Evolutionary conservation across 805 yeast genomes (phyloP).

Genomic region (Suhomyces sp.): DNA sequence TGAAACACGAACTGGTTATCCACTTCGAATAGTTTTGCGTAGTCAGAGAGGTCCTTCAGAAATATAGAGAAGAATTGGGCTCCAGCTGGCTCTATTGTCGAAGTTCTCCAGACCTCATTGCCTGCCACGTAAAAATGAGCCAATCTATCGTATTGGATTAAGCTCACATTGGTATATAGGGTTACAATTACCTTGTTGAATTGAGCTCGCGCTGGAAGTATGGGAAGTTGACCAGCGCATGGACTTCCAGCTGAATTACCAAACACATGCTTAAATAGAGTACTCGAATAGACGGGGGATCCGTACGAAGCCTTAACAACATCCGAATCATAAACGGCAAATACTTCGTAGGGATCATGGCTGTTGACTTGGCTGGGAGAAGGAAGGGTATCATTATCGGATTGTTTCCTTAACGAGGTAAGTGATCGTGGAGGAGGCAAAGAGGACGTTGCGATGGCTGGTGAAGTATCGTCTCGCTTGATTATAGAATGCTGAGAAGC

Average conservation of each 20-base stretch:
- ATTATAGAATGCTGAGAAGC: neutral
- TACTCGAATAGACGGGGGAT: conserved; percentile 37
- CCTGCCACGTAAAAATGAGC: conserved; percentile 64
- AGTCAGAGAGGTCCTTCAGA: conserved; percentile 64
- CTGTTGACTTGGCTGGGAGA: neutral
- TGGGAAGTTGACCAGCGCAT: conserved; percentile 31
- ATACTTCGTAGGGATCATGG: conserved; percentile 9
- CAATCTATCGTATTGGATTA: conserved; percentile 64
- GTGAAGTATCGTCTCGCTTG: neutral
- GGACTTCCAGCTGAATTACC: conserved; percentile 66
- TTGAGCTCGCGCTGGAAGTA: conserved; percentile 37
- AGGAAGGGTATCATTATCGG: no score
- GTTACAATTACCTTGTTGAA: conserved; percentile 55
- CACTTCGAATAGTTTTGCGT: conserved; percentile 46
- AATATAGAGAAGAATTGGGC: conserved; percentile 43
- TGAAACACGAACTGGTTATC: conserved; percentile 49
- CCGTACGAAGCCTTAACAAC: conserved; percentile 16
- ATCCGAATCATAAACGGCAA: conserved; percentile 18
- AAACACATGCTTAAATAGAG: conserved; percentile 46
- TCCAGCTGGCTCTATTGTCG: conserved; percentile 64
- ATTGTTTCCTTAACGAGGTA: no score
- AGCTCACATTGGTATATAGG: conserved; percentile 50
- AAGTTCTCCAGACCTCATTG: conserved; percentile 75
- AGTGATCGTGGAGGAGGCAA: neutral
- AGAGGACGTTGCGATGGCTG: neutral